These are phyloP conservation scores for Kwoniella sp. DNA, from an alignment of 768 basidiomycete species.

Conservation along the genomic window DNA sequence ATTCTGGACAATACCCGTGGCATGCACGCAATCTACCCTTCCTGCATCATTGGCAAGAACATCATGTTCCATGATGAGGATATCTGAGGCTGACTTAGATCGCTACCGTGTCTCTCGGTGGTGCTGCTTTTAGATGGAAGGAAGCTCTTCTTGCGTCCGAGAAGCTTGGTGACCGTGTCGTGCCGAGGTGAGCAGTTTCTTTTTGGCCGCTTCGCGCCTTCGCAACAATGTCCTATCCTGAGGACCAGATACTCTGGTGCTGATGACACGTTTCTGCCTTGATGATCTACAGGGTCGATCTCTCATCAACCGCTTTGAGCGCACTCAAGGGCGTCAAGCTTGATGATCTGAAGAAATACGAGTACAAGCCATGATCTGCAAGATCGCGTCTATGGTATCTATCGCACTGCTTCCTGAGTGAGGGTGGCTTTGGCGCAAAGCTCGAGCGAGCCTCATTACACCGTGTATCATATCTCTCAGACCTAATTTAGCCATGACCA, in stretches of 20 bases:
- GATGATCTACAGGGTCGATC: constrained; percentile 38
- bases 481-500: not conserved
- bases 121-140: constrained; percentile 43
- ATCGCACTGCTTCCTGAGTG: no score
- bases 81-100: not conserved
- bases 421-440: no score
- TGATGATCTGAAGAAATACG: constrained; percentile 51
- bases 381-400: no score
- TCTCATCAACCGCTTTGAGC: constrained; percentile 43
- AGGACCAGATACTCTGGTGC: not conserved
- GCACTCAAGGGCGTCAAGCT: constrained; percentile 44
- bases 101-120: not conserved
- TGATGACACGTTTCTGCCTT: not conserved
- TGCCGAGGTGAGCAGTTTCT: constrained; percentile 34
- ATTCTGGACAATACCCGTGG: not conserved
- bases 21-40: not conserved
- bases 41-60: not conserved
- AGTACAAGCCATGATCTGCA: constrained; percentile 23
- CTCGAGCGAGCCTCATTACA: not conserved
- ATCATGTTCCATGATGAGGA: not conserved
- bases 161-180: constrained; percentile 38
- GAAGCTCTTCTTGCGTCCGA: constrained; percentile 49
- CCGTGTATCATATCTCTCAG: no score
- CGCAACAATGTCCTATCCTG: not conserved
- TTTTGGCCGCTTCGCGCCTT: constrained; percentile 10